Base-by-base conservation (phyloP, 2,329 filamentous ascomycete species). In the Xylariales sp. region DNA sequence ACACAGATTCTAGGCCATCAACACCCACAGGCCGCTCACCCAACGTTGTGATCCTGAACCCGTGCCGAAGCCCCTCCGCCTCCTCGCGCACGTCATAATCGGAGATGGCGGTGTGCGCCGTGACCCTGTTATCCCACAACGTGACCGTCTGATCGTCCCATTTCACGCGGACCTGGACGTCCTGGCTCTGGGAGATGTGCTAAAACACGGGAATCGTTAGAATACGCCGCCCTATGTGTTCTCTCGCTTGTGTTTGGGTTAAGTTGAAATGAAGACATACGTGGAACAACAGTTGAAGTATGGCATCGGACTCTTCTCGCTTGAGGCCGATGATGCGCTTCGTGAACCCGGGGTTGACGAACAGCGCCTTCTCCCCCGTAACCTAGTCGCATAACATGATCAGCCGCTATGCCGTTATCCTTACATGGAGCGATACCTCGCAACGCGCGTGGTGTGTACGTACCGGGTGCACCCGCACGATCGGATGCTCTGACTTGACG, bases 251-350 rank as follows among this genome's bases (percentile, higher is more conserved):
- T 53, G 7, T 53, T 18, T 4, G 50, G 49, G 6, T 16, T 5
- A 30, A 50, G 16, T 50, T 32, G 16, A 34, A 32, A 5, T 16
- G 36, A 10, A 50, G 12, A 43, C 58, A 34, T 63, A 78, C 77
- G 66, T 83, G 80, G 71, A 83, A 93, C 6, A 94, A 82, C 79
- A 94, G 91, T 75, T 92, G 89, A 63, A 94, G 84, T 9, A 94
- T 78, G 59, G 82, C 83, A 64, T 91, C 89, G 2, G 85, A 89
- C 76, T 92, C 90, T 75, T 91, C 90, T 63, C 88, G 86, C 80
- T 90, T 90, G 76, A 86, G 86, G 3, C 89, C 89, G 1, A 90
- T 81, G 54, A 91, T 90, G 23, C 75, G 71, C 70, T 76, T 77
- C 28, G 75, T 77, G 49, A 64, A 76, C 70, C 91, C 88, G 8